phyloP scores from a whole-genome alignment of 306 rosid species.

The Cyamopsis tetragonoloba region DNA sequence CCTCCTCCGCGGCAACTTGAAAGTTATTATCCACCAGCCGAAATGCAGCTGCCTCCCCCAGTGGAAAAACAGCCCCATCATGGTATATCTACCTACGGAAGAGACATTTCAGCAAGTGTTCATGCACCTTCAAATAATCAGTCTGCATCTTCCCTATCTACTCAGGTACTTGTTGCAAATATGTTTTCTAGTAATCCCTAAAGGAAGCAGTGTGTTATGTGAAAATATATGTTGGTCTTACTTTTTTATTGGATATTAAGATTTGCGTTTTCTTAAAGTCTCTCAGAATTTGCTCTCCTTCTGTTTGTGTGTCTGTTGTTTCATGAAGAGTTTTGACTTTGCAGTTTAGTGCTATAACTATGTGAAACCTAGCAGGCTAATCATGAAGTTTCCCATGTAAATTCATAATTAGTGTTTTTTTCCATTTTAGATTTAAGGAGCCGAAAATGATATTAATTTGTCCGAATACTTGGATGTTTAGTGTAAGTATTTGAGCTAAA shows the following conservation, averaged over 20 bases:
- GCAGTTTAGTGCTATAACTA: neutral
- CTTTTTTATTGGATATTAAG: neutral
- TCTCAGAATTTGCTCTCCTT: neutral
- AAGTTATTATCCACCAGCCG: slow-evolving; percentile 72
- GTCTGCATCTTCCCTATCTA: slow-evolving; percentile 71
- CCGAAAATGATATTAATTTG: neutral
- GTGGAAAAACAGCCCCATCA: slow-evolving; percentile 93
- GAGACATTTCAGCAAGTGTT: slow-evolving; percentile 69
- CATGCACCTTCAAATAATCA: slow-evolving; percentile 70
- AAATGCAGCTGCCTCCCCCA: slow-evolving; percentile 67
- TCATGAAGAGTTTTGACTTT: slow-evolving; percentile 8
- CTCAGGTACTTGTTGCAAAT: slow-evolving; percentile 59
- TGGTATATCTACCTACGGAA: slow-evolving; percentile 93
- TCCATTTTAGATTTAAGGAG: slow-evolving; percentile 1
- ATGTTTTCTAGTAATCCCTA: neutral
- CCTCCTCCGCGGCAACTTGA: slow-evolving; percentile 84
- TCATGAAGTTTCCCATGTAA: neutral
- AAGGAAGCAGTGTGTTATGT: neutral
- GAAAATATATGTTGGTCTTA: neutral
- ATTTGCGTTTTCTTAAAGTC: neutral
- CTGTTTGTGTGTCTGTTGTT: slow-evolving; percentile 1
- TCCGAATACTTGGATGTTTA: neutral
- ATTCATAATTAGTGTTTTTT: neutral
- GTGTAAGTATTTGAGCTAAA: neutral
- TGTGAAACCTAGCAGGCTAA: slow-evolving; percentile 7